Conservation (phyloP, 257 asterid genomes). For the Eustoma russellianum region DNA sequence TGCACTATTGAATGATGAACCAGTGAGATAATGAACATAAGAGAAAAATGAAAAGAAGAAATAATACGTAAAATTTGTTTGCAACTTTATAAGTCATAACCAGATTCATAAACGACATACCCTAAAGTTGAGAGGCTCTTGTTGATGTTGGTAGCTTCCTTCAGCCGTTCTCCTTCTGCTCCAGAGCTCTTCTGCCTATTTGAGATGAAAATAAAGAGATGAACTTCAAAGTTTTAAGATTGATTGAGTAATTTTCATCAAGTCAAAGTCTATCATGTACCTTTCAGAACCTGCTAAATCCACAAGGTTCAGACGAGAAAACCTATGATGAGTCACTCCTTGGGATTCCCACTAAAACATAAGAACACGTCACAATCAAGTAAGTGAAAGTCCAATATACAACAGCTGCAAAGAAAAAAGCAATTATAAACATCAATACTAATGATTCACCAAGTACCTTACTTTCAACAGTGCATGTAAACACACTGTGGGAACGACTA, state of each 20-base stretch:
- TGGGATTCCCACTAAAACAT: slow-evolving; percentile 76
- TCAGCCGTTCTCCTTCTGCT: slow-evolving; percentile 96
- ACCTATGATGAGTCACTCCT: slow-evolving; percentile 86
- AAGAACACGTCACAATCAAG: background rate
- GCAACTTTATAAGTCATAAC: slow-evolving; percentile 6
- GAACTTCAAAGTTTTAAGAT: background rate
- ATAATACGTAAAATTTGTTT: background rate
- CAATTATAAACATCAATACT: slow-evolving; percentile 1
- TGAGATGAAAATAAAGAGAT: slow-evolving; percentile 11
- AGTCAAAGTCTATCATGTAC: slow-evolving; percentile 22
- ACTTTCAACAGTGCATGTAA: slow-evolving; percentile 87
- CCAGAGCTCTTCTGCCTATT: slow-evolving; percentile 97
- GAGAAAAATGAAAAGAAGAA: background rate
- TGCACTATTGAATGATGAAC: background rate
- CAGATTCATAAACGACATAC: slow-evolving; percentile 30
- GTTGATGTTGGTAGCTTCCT: slow-evolving; percentile 97
- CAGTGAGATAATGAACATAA: background rate
- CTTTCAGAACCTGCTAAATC: slow-evolving; percentile 99
- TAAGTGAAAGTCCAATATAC: background rate
- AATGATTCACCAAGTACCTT: slow-evolving; percentile 40
- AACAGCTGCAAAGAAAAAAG: slow-evolving; percentile 1
- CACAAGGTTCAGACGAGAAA: slow-evolving; percentile 90
- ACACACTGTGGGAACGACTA: slow-evolving; percentile 98
- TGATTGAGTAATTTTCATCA: slow-evolving; percentile 1
- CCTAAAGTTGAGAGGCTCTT: slow-evolving; percentile 96